Base-by-base conservation (phyloP, 2,329 filamentous ascomycete species). In the Botrytis elliptica region DNA sequence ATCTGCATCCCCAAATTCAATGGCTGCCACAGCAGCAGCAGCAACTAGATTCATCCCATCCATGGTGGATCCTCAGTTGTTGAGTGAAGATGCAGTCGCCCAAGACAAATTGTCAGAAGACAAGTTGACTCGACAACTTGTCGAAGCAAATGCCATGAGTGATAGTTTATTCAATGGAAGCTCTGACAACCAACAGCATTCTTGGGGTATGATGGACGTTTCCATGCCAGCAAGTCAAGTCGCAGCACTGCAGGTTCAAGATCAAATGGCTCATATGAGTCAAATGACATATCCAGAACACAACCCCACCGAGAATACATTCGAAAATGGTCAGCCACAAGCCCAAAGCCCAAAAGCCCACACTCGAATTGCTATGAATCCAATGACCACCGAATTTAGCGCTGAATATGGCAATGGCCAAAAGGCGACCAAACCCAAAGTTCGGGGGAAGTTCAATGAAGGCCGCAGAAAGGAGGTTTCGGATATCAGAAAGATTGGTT, bases 381-480 rank as follows among this genome's bases (percentile, higher is more conserved):
- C 73, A 18, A 78, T 80, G 75, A 79, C 77, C 6, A 79, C 78
- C 5, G 78, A 81, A 69, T 81, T 81, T 52, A 81, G 77, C 74
- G 76, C 80, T 29, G 81, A 82, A 59, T 79, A 78, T 76, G 80
- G 79, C 40, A 79, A 81, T 76, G 79, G 79, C 6, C 75, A 78
- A 44, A 78, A 79, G 49, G 40, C 74, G 7, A 75, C 73, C 18
- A 80, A 79, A 64, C 80, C 77, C 7, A 88, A 90, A 77, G 85
- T 86, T 12, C 86, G 89, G 16, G 87, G 88, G 6, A 84, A 87
- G 14, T 91, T 91, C 76, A 87, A 86, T 33, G 84, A 87, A 8
- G 83, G 83, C 1, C 85, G 90, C n/a, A 85, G 90, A 36, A 90
- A 88, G 78, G 88, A 91, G 78, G 89, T 92, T 2, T 88, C 90